Evolutionary conservation across 2,329 filamentous ascomycete genomes (phyloP).

Genomic region (Raffaelea arxii): DNA sequence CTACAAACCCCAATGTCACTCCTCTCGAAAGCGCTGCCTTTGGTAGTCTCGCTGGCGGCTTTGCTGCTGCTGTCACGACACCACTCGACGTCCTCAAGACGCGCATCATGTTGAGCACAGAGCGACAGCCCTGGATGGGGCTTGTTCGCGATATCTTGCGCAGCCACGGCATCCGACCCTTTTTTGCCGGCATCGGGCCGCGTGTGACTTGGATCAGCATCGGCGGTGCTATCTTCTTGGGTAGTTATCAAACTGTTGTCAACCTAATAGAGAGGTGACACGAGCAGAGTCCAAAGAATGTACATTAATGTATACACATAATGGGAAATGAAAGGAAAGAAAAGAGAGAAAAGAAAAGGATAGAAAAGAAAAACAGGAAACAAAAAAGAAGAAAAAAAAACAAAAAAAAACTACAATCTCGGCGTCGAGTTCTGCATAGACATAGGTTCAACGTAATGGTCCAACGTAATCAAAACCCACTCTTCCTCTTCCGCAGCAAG

Average conservation of each 20-base stretch:
- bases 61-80: conserved; percentile 83
- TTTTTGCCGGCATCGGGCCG: conserved; percentile 70
- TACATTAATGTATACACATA: too few species aligned
- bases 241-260: conserved; percentile 82
- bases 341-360: too few species aligned
- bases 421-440: too few species aligned
- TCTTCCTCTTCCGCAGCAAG: neutral
- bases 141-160: conserved; percentile 57
- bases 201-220: conserved; percentile 90
- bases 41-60: conserved; percentile 71
- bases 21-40: conserved; percentile 76
- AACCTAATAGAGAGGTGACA: conserved; percentile 51
- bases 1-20: conserved; percentile 36
- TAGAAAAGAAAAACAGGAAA: too few species aligned
- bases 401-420: too few species aligned
- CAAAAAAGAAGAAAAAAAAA: too few species aligned
- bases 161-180: conserved; percentile 55
- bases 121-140: conserved; percentile 46
- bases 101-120: conserved; percentile 79
- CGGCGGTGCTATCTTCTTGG: conserved; percentile 88
- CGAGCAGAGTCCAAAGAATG: too few species aligned
- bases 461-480: too few species aligned
- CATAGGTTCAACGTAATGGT: too few species aligned
- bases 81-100: conserved; percentile 96
- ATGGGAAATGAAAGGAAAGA: too few species aligned